phyloP scores from a whole-genome alignment of 2,329 filamentous ascomycete species.

The Pseudocercospora eumusae region DNA sequence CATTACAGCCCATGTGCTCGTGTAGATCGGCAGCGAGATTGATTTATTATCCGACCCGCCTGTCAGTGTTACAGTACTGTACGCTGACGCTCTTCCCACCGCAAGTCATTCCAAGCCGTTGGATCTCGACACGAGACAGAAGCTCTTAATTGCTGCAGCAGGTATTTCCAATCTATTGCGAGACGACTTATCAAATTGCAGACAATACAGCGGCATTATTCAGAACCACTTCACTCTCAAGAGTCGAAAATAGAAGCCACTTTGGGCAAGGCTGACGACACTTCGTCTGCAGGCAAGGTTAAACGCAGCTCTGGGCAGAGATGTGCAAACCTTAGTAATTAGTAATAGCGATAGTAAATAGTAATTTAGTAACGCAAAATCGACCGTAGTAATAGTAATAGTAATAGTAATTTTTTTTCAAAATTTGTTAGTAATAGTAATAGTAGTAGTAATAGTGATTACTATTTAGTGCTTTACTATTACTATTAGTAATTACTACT shows the following conservation, averaged over 20 bases:
- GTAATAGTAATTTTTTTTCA: no score
- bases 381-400: no score
- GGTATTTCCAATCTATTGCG: background rate
- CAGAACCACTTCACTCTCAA: background rate
- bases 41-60: background rate
- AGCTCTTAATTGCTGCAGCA: background rate
- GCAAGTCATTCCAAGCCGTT: background rate
- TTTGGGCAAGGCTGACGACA: slow-evolving; percentile 9
- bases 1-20: slow-evolving; percentile 3
- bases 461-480: no score
- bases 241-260: slow-evolving; percentile 9
- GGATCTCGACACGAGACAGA: background rate
- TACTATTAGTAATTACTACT: no score
- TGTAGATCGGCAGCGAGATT: slow-evolving; percentile 5
- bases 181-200: background rate
- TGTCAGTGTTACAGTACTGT: slow-evolving; percentile 4
- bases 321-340: no score
- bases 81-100: background rate
- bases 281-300: slow-evolving; percentile 13
- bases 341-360: no score
- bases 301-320: slow-evolving; percentile 9
- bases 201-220: background rate
- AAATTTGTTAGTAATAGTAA: no score
- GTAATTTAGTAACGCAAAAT: no score
- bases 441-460: no score